phyloP scores from a whole-genome alignment of 2,329 filamentous ascomycete species.

The Claviceps digitariae region DNA sequence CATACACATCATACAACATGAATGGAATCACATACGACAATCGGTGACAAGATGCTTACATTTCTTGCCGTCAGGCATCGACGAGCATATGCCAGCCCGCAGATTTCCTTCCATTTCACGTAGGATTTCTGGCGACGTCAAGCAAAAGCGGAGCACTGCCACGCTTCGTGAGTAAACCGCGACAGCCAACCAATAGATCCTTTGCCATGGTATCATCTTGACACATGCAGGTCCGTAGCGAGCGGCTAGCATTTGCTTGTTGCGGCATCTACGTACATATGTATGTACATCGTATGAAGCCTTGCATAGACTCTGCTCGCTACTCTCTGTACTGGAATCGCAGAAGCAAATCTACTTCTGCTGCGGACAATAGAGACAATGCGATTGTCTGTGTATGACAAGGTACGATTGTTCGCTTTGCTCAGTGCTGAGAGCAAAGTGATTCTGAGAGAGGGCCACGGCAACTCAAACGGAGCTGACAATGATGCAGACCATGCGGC shows the following conservation, averaged over 20 bases:
- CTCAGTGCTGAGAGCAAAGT: not conserved
- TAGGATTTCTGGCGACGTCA: not conserved
- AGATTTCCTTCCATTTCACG: not conserved
- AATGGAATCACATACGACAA: not conserved
- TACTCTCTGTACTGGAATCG: not conserved
- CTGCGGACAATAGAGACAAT: not conserved
- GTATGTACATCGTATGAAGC: too few species aligned
- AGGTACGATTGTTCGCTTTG: not conserved
- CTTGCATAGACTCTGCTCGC: too few species aligned
- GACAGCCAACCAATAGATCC: not conserved
- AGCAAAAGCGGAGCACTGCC: not conserved
- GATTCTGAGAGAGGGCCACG: not conserved
- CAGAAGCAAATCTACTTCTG: not conserved
- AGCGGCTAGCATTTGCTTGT: not conserved
- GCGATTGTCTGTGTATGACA: too few species aligned
- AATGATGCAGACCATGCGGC: not conserved
- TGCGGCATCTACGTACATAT: not conserved
- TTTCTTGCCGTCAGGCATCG: not conserved
- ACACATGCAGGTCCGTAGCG: not conserved
- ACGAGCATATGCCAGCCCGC: not conserved
- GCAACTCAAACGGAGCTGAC: too few species aligned
- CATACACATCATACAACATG: too few species aligned
- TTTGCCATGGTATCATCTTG: not conserved
- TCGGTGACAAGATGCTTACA: not conserved
- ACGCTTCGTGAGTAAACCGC: not conserved